These are phyloP conservation scores for Populus deltoides DNA, from an alignment of 345 rosid genomes.

Conservation along the genomic window DNA sequence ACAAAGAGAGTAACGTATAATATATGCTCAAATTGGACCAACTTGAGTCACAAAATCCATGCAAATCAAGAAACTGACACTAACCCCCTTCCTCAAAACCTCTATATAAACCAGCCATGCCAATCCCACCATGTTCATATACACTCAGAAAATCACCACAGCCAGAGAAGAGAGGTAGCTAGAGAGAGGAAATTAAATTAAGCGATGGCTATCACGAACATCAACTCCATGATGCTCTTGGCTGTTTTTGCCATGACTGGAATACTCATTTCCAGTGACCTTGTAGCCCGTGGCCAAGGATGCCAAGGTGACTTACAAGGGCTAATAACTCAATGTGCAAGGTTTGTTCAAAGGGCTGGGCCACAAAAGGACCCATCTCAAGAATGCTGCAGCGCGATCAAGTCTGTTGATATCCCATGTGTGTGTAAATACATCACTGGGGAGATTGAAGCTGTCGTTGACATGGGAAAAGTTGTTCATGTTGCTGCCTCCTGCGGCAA, in stretches of 20 bases:
- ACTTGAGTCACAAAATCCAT: neutral
- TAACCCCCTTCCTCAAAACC: too few species aligned
- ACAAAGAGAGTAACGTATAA: too few species aligned
- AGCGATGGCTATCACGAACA: neutral
- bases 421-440: conserved; percentile 27
- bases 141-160: too few species aligned
- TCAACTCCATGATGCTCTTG: neutral
- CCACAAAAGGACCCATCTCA: conserved; percentile 27
- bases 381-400: conserved; percentile 19
- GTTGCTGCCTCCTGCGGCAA: conserved; percentile 44
- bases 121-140: too few species aligned
- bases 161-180: neutral
- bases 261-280: neutral
- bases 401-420: conserved; percentile 29
- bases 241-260: neutral
- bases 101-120: neutral
- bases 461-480: conserved; percentile 43
- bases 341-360: conserved; percentile 11
- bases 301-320: conserved; percentile 17
- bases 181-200: neutral
- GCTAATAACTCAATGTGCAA: conserved; percentile 13
- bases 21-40: too few species aligned
- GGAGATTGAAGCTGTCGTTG: conserved; percentile 21
- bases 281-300: neutral
- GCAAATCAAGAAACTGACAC: neutral